Evolutionary conservation across 345 rosid species (phyloP), one percentile per base, ranked within the genome.

Genomic region (Salix dunnii): DNA sequence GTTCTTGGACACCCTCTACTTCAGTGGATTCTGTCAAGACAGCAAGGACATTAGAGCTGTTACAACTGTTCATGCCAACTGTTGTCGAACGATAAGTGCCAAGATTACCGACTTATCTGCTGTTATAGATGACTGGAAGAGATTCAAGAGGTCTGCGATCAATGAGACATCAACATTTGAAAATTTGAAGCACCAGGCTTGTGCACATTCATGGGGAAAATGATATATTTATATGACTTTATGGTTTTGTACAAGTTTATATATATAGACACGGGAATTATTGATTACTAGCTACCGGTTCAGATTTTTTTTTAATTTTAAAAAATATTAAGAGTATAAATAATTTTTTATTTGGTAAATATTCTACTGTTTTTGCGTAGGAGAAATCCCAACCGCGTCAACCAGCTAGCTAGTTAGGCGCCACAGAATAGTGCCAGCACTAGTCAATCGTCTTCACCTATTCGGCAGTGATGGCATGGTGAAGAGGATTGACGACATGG

Each of bases 11-110:
- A 93, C 97, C 1, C 67, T 35, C 7, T 71, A 83, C 14, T 93
- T 95, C 74, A 92, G 97, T 14, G 97, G 99, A 27, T 95, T 93
- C 74, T 95, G 99, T 49, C 76, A 85, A 62, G 90, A 88, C 27
- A 93, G 94, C 74, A 33, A 10, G 17, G 86, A 95, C 70, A 55
- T 91, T 67, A 31, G 78, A 9, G 81, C 71, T 0, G 97, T 95
- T 1, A 74, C 78, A 4, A 95, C 94, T 0, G 92, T 91, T 7
- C 99, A 95, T 43, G 92, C 99, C 17, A 95, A 95, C 48, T 95
- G 98, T 70, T 92, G 99, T 64, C 91, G 89, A 25, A 90, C 86
- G 13, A 85, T 93, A 7, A 51, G 71, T 9, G 96, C 99, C 17
- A 95, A 95, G 84, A 71, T 93, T 17, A 51, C 28, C 43, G 99